Percentiles rank a stretch among this genome's conserved stretches.
Conservation (phyloP, 257 asterid genomes). For the Nicotiana paniculata region DNA sequence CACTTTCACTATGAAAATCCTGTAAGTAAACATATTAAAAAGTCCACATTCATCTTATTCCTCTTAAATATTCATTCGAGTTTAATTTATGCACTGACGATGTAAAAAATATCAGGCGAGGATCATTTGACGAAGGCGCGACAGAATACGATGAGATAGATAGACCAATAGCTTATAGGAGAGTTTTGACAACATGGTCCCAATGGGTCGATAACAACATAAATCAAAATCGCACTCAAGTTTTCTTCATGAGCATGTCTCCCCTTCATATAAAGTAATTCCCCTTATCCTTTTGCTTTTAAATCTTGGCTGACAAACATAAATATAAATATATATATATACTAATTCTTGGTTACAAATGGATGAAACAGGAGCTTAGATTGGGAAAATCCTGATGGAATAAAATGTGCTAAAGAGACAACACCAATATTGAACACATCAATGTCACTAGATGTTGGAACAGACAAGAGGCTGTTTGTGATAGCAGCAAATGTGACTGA, state of each 20-base stretch:
- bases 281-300: neutral
- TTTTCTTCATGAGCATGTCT: constrained; percentile 88
- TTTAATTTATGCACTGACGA: neutral
- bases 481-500: constrained; percentile 47
- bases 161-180: constrained; percentile 49
- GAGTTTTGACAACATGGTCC: constrained; percentile 72
- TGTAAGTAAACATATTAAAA: constrained; percentile 34
- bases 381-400: constrained; percentile 64
- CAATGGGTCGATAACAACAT: constrained; percentile 58
- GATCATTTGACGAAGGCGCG: constrained; percentile 61
- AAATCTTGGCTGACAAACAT: neutral
- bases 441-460: constrained; percentile 51
- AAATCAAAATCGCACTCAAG: constrained; percentile 51
- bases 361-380: constrained; percentile 54
- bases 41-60: neutral
- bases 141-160: constrained; percentile 55
- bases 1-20: constrained; percentile 60
- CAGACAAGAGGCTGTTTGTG: constrained; percentile 37
- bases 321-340: neutral
- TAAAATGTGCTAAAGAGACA: constrained; percentile 64
- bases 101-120: constrained; percentile 30
- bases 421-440: constrained; percentile 58
- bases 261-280: constrained; percentile 80
- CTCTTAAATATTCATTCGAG: too few species aligned
- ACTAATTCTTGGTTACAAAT: neutral